Conservation (phyloP, 495 filamentous ascomycete genomes). For the Aspergillus indologenus region DNA sequence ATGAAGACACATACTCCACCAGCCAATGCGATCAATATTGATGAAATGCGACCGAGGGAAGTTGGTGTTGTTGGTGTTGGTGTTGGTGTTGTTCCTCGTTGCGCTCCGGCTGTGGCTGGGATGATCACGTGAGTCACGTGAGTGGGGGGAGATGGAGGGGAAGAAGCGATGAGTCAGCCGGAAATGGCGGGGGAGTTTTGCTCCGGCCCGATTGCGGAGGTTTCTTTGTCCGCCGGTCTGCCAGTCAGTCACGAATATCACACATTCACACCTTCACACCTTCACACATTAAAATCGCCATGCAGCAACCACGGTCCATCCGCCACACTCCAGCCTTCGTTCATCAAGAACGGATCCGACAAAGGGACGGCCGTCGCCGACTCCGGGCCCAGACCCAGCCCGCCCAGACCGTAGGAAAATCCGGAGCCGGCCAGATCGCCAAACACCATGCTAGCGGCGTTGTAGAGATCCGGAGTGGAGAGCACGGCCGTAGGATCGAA, state of each 20-base stretch:
- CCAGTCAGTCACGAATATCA: too few species aligned
- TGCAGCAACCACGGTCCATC: slow-evolving; percentile 44
- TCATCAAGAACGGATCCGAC: neutral
- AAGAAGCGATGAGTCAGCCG: neutral
- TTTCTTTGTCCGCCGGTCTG: neutral
- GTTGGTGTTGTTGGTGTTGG: too few species aligned
- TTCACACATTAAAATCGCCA: slow-evolving; percentile 8
- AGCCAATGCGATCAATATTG: too few species aligned
- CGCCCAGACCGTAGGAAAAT: neutral
- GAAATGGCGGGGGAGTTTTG: neutral
- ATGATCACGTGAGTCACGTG: too few species aligned
- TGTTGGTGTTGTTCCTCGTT: too few species aligned
- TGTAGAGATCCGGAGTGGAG: neutral
- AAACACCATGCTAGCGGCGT: slow-evolving; percentile 1
- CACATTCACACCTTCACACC: too few species aligned
- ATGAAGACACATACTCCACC: too few species aligned
- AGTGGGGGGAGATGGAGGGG: too few species aligned
- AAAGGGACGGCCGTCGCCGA: neutral
- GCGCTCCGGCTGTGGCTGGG: too few species aligned
- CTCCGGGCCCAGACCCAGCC: too few species aligned
- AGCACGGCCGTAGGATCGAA: neutral
- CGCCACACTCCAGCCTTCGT: slow-evolving; percentile 41
- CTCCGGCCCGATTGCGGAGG: neutral
- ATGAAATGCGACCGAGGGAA: too few species aligned
- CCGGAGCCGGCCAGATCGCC: neutral